Conservation (phyloP, 2,329 filamentous ascomycete species). For the Arthrocladium fulminans region DNA sequence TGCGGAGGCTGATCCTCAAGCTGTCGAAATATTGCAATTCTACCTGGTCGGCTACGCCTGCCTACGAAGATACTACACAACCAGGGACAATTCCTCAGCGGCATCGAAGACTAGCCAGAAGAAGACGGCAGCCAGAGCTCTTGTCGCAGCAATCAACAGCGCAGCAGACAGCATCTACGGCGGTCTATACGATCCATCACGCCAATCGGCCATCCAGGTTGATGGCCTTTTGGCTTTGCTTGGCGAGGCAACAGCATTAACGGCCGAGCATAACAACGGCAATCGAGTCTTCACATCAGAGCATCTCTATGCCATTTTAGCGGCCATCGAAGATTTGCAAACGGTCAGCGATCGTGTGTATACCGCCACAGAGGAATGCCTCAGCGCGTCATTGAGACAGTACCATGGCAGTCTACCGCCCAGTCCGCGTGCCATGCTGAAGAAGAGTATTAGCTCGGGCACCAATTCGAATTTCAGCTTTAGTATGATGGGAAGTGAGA, state of each 20-base stretch:
- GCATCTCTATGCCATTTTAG: constrained; percentile 66
- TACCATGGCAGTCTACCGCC: constrained; percentile 51
- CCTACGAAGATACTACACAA: constrained; percentile 77
- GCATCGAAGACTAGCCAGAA: constrained; percentile 44
- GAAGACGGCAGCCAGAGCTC: constrained; percentile 60
- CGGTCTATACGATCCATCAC: constrained; percentile 71
- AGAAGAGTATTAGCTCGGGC: constrained; percentile 49
- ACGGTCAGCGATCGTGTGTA: constrained; percentile 66
- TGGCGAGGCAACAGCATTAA: constrained; percentile 72
- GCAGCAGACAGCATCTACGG: constrained; percentile 86
- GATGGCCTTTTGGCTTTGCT: constrained; percentile 77
- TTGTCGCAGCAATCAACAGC: constrained; percentile 76
- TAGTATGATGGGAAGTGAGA: constrained; percentile 63
- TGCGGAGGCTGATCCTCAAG: constrained; percentile 66
- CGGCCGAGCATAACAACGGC: constrained; percentile 46
- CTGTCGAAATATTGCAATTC: constrained; percentile 72
- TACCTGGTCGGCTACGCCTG: constrained; percentile 90
- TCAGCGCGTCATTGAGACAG: constrained; percentile 64
- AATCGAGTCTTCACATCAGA: constrained; percentile 54
- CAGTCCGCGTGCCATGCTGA: constrained; percentile 58
- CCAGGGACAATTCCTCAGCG: constrained; percentile 52
- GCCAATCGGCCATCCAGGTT: constrained; percentile 76
- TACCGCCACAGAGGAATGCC: constrained; percentile 66
- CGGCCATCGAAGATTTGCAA: constrained; percentile 70
- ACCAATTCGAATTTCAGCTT: constrained; percentile 53